Evolutionary conservation across 352 stramenopile species (phyloP).

Genomic region (Globisporangium echinulatum): DNA sequence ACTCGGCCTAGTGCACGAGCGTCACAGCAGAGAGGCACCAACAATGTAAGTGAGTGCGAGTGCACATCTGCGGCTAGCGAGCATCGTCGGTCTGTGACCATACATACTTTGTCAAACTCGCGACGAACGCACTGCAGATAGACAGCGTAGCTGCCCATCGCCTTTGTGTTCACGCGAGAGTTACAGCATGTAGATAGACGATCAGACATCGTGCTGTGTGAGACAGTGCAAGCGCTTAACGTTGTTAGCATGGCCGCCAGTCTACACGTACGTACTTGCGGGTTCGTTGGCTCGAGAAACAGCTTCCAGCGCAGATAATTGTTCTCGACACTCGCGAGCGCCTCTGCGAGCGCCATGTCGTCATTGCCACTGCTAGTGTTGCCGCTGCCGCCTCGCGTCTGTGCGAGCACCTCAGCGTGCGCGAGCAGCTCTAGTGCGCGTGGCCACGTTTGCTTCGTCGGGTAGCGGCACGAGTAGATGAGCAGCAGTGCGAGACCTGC

Average conservation of each 20-base stretch:
- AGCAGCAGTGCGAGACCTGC: constrained; percentile 45
- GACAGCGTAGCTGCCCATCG: constrained; percentile 55
- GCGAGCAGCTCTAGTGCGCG: constrained; percentile 34
- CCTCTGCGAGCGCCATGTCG: background rate
- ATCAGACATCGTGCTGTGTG: too few species aligned
- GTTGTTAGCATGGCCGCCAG: background rate
- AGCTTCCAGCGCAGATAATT: constrained; percentile 63
- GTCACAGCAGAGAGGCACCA: background rate
- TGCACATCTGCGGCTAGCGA: background rate
- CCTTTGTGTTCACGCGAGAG: constrained; percentile 16
- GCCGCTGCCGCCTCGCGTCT: background rate
- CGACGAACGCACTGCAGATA: constrained; percentile 50
- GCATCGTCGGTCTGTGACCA: too few species aligned
- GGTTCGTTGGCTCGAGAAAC: constrained; percentile 41
- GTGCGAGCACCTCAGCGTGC: constrained; percentile 13
- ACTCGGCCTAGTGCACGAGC: constrained; percentile 29
- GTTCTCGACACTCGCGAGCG: constrained; percentile 35
- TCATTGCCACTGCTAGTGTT: background rate
- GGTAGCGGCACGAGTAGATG: constrained; percentile 55
- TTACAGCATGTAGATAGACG: background rate
- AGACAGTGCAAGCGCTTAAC: too few species aligned
- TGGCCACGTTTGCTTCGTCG: constrained; percentile 40
- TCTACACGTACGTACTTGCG: constrained; percentile 23
- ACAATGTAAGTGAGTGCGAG: background rate
- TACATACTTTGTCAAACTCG: constrained; percentile 48